Evolutionary conservation across 129 eudicot genomes (phyloP), one percentile per base, ranked within the genome.

Genomic region (Flaveria linearis): DNA sequence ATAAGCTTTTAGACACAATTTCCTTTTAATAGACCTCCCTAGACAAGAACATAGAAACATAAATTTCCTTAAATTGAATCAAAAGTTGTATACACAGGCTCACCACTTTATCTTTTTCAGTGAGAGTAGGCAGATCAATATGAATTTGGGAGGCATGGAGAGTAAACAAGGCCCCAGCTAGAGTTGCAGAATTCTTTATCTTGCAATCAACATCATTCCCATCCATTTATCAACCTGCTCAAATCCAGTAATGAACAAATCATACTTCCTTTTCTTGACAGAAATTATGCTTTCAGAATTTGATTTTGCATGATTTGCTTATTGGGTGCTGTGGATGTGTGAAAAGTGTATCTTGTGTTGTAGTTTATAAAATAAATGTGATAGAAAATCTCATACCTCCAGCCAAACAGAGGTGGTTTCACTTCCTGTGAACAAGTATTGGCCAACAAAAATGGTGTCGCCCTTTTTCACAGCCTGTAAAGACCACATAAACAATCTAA

Each of bases 341-440:
- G 69, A 15, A 63, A 63, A 33, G 22, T 18, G 30, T 58, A 30
- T 64, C 28, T n/a, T 16, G 52, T 18, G 14, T 47, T 28, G 51
- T 25, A 39, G 53, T 42, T 33, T 22, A 49, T 70, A 26, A 71
- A 36, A 50, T 58, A 41, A 4, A 22, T 11, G 65, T 10, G 18
- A 33, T 1, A 70, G 53, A 55, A 49, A 57, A 46, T 74, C 16
- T 76, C 84, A 53, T 80, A 91, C 99, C 92, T 94, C 99, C 16
- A 94, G 92, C 99, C 99, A 94, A 33, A 94, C 96, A 47, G 99
- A 94, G 72, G 99, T 87, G 42, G 96, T 94, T 86, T 94, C 99
- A 86, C 97, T 94, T 83, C 99, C 96, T 52, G 99, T 91, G 82
- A 94, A 94, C 76, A 94, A 76, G 78, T 94, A 94, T 68, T 94